Conservation (phyloP, 371 early-diverging fungal genomes). For the Fennellomyces sp. region DNA sequence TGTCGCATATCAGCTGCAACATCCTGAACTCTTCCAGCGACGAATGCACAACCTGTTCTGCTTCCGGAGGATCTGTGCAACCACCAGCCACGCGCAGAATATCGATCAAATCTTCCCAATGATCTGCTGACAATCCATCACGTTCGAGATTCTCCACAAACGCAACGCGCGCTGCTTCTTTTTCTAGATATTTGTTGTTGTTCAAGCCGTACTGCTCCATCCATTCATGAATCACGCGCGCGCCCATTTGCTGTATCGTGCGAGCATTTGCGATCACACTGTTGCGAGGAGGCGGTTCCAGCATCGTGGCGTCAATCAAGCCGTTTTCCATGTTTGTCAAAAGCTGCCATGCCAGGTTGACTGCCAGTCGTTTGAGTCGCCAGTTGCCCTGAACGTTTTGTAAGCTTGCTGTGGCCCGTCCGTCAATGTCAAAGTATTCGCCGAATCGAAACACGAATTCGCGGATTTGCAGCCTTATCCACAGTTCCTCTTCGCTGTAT, state of each 20-base stretch:
- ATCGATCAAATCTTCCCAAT: conserved; percentile 37
- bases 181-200: neutral
- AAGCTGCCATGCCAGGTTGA: neutral
- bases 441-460: conserved; percentile 50
- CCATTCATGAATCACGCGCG: neutral
- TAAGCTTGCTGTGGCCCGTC: conserved; percentile 17
- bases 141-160: conserved; percentile 12
- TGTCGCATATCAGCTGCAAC: conserved; percentile 15
- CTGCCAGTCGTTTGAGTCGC: conserved; percentile 33
- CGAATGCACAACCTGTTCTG: neutral
- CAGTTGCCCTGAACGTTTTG: conserved; percentile 51
- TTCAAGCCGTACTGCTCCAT: conserved; percentile 5
- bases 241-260: neutral
- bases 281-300: neutral
- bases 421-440: conserved; percentile 28
- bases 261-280: too few species aligned
- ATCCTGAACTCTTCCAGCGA: conserved; percentile 8
- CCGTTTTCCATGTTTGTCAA: conserved; percentile 6
- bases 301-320: neutral
- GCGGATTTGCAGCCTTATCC: conserved; percentile 48
- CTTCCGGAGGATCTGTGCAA: neutral
- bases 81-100: conserved; percentile 18
- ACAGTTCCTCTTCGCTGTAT: conserved; percentile 40
- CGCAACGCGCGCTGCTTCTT: conserved; percentile 15
- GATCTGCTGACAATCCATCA: conserved; percentile 28